Percentiles rank a stretch among this genome's conserved stretches.
Conservation (phyloP, 1,284 basidiomycete species). For the Peniophora sp. region DNA sequence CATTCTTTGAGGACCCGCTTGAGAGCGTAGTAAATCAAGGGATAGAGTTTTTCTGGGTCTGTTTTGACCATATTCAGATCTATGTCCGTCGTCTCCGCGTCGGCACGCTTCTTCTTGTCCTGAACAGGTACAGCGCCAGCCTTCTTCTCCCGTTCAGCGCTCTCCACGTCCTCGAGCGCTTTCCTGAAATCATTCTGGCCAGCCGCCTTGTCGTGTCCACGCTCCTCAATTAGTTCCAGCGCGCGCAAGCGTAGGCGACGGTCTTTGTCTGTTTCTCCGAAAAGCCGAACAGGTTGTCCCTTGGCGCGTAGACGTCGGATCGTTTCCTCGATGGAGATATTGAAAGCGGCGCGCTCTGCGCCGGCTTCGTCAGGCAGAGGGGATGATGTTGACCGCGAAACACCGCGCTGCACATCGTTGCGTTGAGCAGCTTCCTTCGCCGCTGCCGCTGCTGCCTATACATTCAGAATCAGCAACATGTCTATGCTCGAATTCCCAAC, state of each 20-base stretch:
- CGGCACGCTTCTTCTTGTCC: constrained; percentile 58
- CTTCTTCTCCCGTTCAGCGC: constrained; percentile 65
- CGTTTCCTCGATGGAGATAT: constrained; percentile 91
- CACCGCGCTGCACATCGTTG: not conserved
- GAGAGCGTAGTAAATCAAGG: constrained; percentile 93
- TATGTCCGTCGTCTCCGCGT: constrained; percentile 51
- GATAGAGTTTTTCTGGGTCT: constrained; percentile 95
- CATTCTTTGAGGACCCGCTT: constrained; percentile 93
- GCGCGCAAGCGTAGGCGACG: constrained; percentile 84
- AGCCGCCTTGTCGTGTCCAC: constrained; percentile 65
- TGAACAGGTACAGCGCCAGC: constrained; percentile 36
- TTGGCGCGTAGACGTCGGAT: constrained; percentile 82
- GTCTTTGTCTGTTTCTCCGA: constrained; percentile 94
- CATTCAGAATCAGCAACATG: too few relatives aligned
- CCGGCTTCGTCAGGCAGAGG: constrained; percentile 3
- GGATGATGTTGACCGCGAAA: constrained; percentile 6
- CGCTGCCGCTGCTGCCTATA: too few relatives aligned
- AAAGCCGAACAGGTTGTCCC: constrained; percentile 91
- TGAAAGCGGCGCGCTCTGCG: constrained; percentile 41
- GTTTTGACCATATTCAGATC: constrained; percentile 82
- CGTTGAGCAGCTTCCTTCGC: too few relatives aligned
- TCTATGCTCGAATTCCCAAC: too few relatives aligned
- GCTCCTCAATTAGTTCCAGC: constrained; percentile 89
- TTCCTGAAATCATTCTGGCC: constrained; percentile 94
- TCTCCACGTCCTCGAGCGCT: constrained; percentile 88